Percentiles rank a stretch among this genome's conserved stretches.
phyloP scores from a whole-genome alignment of 768 basidiomycete genomes.

The Termitomyces sp. region DNA sequence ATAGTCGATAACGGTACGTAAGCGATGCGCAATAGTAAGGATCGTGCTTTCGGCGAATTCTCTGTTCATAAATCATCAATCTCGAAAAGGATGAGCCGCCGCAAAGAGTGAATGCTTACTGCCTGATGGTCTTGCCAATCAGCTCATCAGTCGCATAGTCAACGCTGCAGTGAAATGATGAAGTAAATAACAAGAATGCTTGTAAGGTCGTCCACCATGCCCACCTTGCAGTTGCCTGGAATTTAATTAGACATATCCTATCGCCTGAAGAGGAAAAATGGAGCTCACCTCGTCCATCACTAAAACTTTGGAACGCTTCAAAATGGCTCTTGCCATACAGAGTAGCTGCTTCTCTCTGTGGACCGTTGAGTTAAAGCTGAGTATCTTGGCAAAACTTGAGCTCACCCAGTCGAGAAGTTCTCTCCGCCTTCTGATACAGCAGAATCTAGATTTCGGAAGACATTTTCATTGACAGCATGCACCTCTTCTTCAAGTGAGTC shows the following conservation, averaged over 20 bases:
- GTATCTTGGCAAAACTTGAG: not conserved
- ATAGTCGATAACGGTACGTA: conserved; percentile 81
- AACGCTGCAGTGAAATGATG: conserved; percentile 39
- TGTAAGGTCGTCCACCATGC: not conserved
- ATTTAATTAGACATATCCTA: conserved; percentile 4
- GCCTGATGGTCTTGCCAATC: conserved; percentile 76
- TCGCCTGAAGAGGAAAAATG: not conserved
- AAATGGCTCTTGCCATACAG: conserved; percentile 82
- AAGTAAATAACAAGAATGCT: not conserved
- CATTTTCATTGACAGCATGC: conserved; percentile 61
- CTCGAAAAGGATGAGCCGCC: not conserved
- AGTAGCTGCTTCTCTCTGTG: conserved; percentile 72
- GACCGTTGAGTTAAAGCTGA: not conserved
- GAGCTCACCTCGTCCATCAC: conserved; percentile 76
- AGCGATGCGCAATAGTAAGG: conserved; percentile 77
- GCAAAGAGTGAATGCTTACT: conserved; percentile 40
- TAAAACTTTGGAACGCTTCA: conserved; percentile 69
- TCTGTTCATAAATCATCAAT: conserved; percentile 26
- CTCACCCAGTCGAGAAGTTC: conserved; percentile 83
- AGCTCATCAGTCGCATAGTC: conserved; percentile 89
- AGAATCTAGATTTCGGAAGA: conserved; percentile 75
- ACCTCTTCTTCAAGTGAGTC: conserved; percentile 43
- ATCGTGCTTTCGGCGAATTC: conserved; percentile 82
- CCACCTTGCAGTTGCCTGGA: conserved; percentile 66
- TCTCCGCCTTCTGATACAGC: conserved; percentile 81